Conservation (phyloP, 2,329 filamentous ascomycete species). For the Sordariomycetes sp. region DNA sequence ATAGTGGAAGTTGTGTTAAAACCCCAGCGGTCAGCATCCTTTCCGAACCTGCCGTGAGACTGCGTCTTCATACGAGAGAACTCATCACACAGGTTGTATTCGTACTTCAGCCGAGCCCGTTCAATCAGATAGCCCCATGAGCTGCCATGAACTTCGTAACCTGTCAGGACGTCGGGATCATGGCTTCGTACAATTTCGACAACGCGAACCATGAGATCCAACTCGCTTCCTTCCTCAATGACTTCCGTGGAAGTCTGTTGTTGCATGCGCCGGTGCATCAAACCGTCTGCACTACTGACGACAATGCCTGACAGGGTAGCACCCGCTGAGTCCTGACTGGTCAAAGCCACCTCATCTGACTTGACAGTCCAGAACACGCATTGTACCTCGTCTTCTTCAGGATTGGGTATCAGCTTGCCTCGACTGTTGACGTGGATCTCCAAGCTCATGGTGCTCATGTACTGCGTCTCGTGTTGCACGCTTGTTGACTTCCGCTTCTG, state of each 20-base stretch:
- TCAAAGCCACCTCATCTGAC: conserved; percentile 55
- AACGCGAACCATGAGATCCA: conserved; percentile 77
- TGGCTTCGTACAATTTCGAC: conserved; percentile 74
- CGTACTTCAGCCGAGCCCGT: conserved; percentile 74
- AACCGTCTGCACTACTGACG: conserved; percentile 55
- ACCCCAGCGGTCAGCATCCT: conserved; percentile 82
- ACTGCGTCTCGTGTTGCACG: conserved; percentile 75
- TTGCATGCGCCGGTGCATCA: conserved; percentile 50
- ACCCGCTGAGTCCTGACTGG: conserved; percentile 31
- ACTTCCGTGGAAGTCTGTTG: conserved; percentile 56
- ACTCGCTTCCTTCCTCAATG: conserved; percentile 66
- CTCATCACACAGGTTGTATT: conserved; percentile 84
- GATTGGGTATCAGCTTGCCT: conserved; percentile 73
- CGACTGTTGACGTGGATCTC: conserved; percentile 88
- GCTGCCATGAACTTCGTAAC: conserved; percentile 86
- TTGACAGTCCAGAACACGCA: conserved; percentile 88
- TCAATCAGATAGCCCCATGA: conserved; percentile 97
- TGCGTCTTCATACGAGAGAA: conserved; percentile 81
- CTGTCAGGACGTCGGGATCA: conserved; percentile 89
- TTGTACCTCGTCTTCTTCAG: conserved; percentile 79
- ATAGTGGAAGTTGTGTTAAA: conserved; percentile 92
- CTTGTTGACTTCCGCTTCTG: conserved; percentile 67
- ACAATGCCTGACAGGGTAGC: conserved; percentile 61
- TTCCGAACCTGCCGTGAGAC: conserved; percentile 75
- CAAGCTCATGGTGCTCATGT: conserved; percentile 95